These are phyloP conservation scores for Nakazawaea ernobii DNA, from an alignment of 805 yeast species.

Conservation along the genomic window DNA sequence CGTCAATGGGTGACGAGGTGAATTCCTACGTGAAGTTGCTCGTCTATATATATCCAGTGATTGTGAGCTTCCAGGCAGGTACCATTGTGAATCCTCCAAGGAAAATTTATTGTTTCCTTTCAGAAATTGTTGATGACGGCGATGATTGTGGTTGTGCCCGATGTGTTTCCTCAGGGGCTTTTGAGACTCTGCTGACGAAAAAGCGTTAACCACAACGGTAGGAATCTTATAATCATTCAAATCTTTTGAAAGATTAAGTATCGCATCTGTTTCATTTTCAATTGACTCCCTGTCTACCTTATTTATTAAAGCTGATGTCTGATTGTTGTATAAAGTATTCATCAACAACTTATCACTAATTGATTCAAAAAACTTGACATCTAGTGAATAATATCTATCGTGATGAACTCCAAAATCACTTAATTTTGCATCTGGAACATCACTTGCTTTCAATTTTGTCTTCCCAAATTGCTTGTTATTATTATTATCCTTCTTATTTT, in stretches of 20 bases:
- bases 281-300: conserved; percentile 1
- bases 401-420: conserved; percentile 71
- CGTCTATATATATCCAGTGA: no score
- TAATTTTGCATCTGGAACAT: conserved; percentile 44
- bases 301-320: conserved; percentile 21
- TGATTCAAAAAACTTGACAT: conserved; percentile 54
- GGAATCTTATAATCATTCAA: conserved; percentile 1
- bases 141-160: background rate
- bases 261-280: background rate
- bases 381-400: conserved; percentile 60
- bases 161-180: background rate
- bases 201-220: conserved; percentile 1
- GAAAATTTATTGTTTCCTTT: background rate
- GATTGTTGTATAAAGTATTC: background rate
- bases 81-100: background rate
- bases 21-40: no score
- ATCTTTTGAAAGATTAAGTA: conserved; percentile 1
- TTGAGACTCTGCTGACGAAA: background rate
- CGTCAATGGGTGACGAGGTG: no score
- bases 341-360: conserved; percentile 39
- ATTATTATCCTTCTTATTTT: conserved; percentile 13
- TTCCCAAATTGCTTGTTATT: conserved; percentile 14
- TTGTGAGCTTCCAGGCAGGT: background rate
- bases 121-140: background rate
- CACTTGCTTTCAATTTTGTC: conserved; percentile 5